These are phyloP conservation scores for Russula earlei DNA, from an alignment of 768 basidiomycete genomes.

Conservation along the genomic window DNA sequence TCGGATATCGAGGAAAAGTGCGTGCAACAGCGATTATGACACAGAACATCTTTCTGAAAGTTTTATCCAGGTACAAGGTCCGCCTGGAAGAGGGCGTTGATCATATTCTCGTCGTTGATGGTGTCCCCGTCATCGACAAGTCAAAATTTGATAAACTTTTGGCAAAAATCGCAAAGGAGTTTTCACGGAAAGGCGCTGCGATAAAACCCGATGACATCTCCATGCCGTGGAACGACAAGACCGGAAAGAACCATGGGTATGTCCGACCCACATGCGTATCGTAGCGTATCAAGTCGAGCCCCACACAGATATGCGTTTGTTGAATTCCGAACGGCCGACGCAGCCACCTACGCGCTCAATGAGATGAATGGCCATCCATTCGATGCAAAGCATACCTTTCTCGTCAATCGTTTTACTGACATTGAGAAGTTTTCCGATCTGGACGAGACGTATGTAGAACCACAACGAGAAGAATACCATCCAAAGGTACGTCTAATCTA, in stretches of 20 bases:
- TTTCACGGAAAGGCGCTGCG: slow-evolving; percentile 67
- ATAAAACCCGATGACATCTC: slow-evolving; percentile 71
- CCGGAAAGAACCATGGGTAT: slow-evolving; percentile 89
- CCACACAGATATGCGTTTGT: slow-evolving; percentile 66
- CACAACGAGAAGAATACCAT: slow-evolving; percentile 59
- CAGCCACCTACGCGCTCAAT: slow-evolving; percentile 57
- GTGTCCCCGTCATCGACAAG: slow-evolving; percentile 82
- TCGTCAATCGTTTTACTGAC: slow-evolving; percentile 80
- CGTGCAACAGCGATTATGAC: background rate
- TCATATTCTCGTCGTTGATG: slow-evolving; percentile 87
- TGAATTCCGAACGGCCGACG: slow-evolving; percentile 61
- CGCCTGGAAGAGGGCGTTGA: slow-evolving; percentile 82
- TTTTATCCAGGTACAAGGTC: slow-evolving; percentile 61
- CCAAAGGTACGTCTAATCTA: slow-evolving; percentile 52
- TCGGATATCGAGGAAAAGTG: slow-evolving; percentile 21
- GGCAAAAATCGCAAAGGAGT: slow-evolving; percentile 73
- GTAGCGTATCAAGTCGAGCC: background rate
- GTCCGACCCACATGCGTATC: slow-evolving; percentile 17
- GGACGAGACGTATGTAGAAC: slow-evolving; percentile 73
- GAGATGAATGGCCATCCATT: slow-evolving; percentile 73
- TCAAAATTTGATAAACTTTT: slow-evolving; percentile 77
- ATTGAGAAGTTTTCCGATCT: slow-evolving; percentile 74
- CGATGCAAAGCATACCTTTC: slow-evolving; percentile 79
- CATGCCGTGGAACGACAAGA: slow-evolving; percentile 80
- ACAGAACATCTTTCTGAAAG: background rate